Evolutionary conservation across 176 grass and related monocot genomes (phyloP), one percentile per base, ranked within the genome.

Genomic region (Zea luxurians): DNA sequence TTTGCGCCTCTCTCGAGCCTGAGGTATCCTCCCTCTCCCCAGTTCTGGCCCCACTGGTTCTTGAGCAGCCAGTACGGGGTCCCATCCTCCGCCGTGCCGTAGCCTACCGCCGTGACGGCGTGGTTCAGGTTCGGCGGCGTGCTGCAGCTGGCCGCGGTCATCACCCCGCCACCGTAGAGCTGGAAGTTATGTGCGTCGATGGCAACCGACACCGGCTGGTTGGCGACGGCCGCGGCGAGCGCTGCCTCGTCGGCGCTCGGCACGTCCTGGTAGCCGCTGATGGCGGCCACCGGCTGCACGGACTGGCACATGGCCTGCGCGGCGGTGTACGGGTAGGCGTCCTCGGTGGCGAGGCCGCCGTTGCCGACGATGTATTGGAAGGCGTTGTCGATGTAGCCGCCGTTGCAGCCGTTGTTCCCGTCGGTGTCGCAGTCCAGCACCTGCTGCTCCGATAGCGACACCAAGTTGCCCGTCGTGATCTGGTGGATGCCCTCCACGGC

Each of bases 381-480:
- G 69, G 80, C 68, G 4, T 49, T 52, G 41, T 82, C 71, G 18
- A 82, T 82, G 27, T 1, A 3, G 5, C 80, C 80, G 3, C 80
- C 80, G 7, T 48, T 13, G 53, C 80, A 82, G 36, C 58, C 75
- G 2, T 48, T n/a, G 47, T 82, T 71, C 4, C 65, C 52, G 5
- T 73, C 10, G 16, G 46, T 64, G 41, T 42, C 5, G 52, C 80
- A 82, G 61, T 82, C 80, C 6, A 82, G 52, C 4, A 82, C 2
- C 52, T 82, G 69, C 61, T 82, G 69, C 80, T 73, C 80, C 0
- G 80, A 82, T 5, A 82, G 18, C 0, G 80, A 82, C 9, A 64
- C 3, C 37, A 82, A 7, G 12, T 50, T 0, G 0, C 69, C 54
- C 0, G 59, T 82, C 27, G 7, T 13, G 20, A 81, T 81, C 27